phyloP scores from a whole-genome alignment of 2,329 filamentous ascomycete genomes.

The Arthrobotrys iridis region DNA sequence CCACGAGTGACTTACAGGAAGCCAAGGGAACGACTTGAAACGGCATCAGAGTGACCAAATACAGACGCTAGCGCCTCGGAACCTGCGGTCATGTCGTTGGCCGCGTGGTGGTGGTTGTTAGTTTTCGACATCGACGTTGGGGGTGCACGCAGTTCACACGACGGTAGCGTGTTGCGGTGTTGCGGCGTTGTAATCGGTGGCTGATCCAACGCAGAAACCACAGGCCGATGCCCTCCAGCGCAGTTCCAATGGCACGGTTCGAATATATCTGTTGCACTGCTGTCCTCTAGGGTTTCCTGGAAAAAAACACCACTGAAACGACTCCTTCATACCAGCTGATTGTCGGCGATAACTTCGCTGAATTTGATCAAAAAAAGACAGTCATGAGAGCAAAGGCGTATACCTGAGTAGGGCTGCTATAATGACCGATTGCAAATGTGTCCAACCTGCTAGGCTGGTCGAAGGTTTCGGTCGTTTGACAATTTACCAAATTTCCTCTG shows the following conservation, averaged over 20 bases:
- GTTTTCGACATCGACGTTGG: background rate
- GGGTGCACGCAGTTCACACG: background rate
- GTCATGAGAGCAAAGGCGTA: background rate
- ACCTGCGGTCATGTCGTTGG: too few relatives aligned
- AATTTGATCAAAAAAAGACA: too few relatives aligned
- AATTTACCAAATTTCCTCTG: conserved; percentile 20
- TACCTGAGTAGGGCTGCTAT: background rate
- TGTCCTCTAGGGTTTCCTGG: background rate
- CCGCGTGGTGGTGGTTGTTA: background rate
- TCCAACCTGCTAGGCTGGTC: background rate
- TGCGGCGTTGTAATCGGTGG: background rate
- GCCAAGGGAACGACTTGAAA: background rate
- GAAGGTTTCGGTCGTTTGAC: conserved; percentile 19
- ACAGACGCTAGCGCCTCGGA: too few relatives aligned
- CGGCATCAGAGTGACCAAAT: background rate
- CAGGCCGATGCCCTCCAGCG: too few relatives aligned
- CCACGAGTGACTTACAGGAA: background rate
- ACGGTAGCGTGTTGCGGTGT: background rate
- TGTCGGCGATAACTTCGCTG: background rate
- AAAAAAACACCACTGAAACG: background rate
- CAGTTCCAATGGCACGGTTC: too few relatives aligned
- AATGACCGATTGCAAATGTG: background rate
- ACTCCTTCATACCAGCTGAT: background rate
- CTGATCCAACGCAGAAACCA: background rate
- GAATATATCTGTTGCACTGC: background rate